A percentile compares a stretch with the other conserved stretches of the same genome.
These are phyloP conservation scores for Triticum urartu DNA, from an alignment of 176 grass and related monocot species.

Conservation along the genomic window DNA sequence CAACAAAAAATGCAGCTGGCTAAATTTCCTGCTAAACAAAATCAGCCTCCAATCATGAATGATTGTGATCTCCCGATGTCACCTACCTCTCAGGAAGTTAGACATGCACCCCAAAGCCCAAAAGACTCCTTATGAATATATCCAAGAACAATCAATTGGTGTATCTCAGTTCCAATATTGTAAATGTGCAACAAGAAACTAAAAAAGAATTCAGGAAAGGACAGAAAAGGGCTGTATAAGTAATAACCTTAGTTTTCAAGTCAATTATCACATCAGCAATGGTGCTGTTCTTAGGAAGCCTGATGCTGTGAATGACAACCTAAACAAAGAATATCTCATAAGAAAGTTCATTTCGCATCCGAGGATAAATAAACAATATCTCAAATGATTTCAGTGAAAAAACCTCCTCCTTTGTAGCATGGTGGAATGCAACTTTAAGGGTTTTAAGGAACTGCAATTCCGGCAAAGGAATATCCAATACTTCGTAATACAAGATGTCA, in stretches of 20 bases:
- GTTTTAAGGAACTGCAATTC: slow-evolving; percentile 94
- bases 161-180: not conserved
- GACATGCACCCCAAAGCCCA: slow-evolving; percentile 2
- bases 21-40: not conserved
- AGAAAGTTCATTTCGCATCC: slow-evolving; percentile 32
- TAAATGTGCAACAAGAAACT: not conserved
- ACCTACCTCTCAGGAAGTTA: not conserved
- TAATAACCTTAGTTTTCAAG: slow-evolving; percentile 82
- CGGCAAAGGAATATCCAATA: slow-evolving; percentile 88
- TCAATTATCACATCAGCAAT: slow-evolving; percentile 86
- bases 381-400: slow-evolving; percentile 19
- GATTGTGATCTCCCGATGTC: not conserved
- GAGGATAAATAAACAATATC: slow-evolving; percentile 19
- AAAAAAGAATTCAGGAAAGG: not conserved
- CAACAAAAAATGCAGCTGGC: not conserved
- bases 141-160: not conserved
- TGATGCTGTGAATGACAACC: slow-evolving; percentile 83
- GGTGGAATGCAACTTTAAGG: slow-evolving; percentile 95
- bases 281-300: slow-evolving; percentile 91
- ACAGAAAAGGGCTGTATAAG: not conserved
- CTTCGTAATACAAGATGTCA: slow-evolving; percentile 95
- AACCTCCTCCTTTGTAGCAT: slow-evolving; percentile 94
- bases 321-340: slow-evolving; percentile 34
- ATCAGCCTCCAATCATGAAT: not conserved
- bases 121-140: not conserved